Evolutionary conservation across 345 rosid species (phyloP), one percentile per base, ranked within the genome.

Genomic region (Gossypium turneri): DNA sequence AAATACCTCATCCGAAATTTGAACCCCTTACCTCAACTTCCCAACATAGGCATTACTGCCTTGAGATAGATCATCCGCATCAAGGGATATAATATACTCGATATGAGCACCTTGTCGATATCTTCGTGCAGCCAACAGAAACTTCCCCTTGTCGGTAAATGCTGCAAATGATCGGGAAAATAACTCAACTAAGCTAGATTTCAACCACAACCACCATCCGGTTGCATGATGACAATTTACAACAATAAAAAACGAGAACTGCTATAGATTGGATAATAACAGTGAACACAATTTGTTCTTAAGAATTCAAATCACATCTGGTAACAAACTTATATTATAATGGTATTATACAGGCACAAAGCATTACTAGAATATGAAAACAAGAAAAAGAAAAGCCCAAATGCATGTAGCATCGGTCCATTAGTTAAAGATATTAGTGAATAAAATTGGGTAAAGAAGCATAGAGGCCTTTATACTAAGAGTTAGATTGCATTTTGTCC

Each of bases 11-110:
- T 6, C 12, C 10, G 41, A 69, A 38, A 25, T 17, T 16, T 16
- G 43, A 43, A 67, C 59, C 22, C 44, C 75, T 41, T 82, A 94
- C 98, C 97, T 88, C 82, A 94, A 78, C 75, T 94, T 94, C 13
- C 98, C 98, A 51, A 90, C 89, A 63, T 92, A 94, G 27, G 97
- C 92, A 83, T 90, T 90, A 62, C 95, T 94, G 82, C 94, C 97
- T 88, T 94, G 97, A 34, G 98, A 94, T 81, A 90, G 55, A 76
- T 94, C 98, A 74, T 85, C 86, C 9, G 90, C 88, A 73, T 90
- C 92, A 81, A 90, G 95, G 61, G 98, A 90, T 64, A 94, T 88
- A 57, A 92, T 86, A 82, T 92, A 92, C 78, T 92, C 98, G 7
- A 82, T 84, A 81, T 88, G 91, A 77, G 92, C 90, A 70, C 97